Evolutionary conservation across 78 protist species (phyloP), one percentile per base, ranked within the genome.

Genomic region (Dictyostelium discoideum): DNA sequence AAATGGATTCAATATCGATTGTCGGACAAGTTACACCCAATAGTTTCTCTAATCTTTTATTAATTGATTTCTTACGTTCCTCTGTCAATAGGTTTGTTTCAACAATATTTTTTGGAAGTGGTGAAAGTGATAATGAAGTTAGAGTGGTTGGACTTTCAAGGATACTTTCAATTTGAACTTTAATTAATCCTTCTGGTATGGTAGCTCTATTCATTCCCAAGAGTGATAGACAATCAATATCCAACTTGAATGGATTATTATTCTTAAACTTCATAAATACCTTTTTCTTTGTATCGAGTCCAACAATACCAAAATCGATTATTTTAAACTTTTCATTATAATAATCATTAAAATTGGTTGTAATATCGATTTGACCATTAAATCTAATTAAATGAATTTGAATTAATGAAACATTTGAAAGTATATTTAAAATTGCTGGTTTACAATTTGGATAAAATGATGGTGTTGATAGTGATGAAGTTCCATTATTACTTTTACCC

Each of bases 291-390:
- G 74, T 82, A 54, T 37, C 46, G 1, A 63, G 24, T 20, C 85
- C 69, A 11, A 90, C 79, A 10, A 90, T 60, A 20, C 88, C 88
- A 69, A 82, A 90, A n/a, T 89, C 94, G 83, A 89, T 78, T 57
- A 37, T 32, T 32, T 74, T 74, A 37, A 29, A 32, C 22, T 74
- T 32, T 14, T 29, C 13, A 32, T 8, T 32, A 6, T 74, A 2
- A 24, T 13, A 74, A 37, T 74, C 81, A 37, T 16, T 37, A 5
- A 37, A 74, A 18, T 74, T 74, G 2, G n/a, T 37, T 5, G 46
- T 32, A 8, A 32, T 54, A n/a, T 69, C 87, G 14, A 90, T 37
- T 8, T 82, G 80, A 8, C 95, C 89, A 54, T 72, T 69, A 69
- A 72, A 82, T 22, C 72, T 54, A 10, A 72, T 80, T 11, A 90